Base-by-base conservation (phyloP, 202 grass and related monocot species). In the Eragrostis tef region DNA sequence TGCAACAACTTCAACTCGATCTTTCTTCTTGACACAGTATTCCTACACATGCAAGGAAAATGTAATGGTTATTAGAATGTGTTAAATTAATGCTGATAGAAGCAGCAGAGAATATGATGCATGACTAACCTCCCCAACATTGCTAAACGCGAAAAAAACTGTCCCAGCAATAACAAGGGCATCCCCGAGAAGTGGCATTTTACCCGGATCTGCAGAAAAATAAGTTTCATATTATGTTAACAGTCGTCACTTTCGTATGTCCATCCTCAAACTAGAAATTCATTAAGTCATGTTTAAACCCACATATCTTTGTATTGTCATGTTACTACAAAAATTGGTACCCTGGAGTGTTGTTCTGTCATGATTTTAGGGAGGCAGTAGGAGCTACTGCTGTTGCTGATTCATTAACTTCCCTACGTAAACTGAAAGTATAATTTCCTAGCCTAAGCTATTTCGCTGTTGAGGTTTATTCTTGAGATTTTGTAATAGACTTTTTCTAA, bases 91-190 rank as follows among this genome's bases (percentile, higher is more conserved):
- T 79, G 16, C 8, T 56, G 74, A 43, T 31, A 57, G 64, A 29
- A 75, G 59, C 11, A 56, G 5, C 34, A 39, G 34, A 39, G 73
- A 46, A 45, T 51, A 78, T 44, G 45, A 69, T n/a, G 50, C 31
- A 49, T 81, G 9, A 78, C 82, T 53, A 63, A 98, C 95, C 92
- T 87, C 79, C 45, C 88, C 78, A 44, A 93, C 88, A 85, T 90
- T 91, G 64, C 88, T 90, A 75, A 93, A 84, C 19, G 90, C 95
- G 78, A 83, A 95, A 75, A 80, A 90, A 84, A 95, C 78, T 74
- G 95, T 93, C 62, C 90, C 92, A 1, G 88, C 88, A 75, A 95
- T 91, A 19, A 98, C 95, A 81, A 98, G 90, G 19, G 61, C 66
- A 81, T 98, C 85, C 26, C 92, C 95, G n/a, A 98, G 76, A 82